Percentiles rank a stretch among this genome's conserved stretches.
These are phyloP conservation scores for Phaeomoniella chlamydospora DNA, from an alignment of 2,329 filamentous ascomycete genomes.

Conservation along the genomic window DNA sequence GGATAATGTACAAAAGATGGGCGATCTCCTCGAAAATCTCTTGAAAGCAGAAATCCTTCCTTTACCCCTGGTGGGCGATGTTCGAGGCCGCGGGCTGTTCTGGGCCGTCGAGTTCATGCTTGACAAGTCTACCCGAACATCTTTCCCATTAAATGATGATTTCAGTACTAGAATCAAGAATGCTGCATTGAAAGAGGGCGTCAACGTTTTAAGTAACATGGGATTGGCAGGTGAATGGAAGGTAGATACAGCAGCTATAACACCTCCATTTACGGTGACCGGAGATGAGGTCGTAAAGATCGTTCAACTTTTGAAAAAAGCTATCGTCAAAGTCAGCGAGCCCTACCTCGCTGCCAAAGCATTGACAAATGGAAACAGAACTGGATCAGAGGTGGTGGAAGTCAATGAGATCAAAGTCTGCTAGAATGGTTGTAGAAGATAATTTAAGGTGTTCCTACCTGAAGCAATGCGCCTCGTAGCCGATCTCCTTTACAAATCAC, in stretches of 20 bases:
- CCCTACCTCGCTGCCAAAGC: too few relatives aligned
- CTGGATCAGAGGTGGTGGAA: too few relatives aligned
- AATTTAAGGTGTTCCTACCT: too few relatives aligned
- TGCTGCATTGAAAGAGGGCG: conserved; percentile 15
- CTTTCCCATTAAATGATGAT: conserved; percentile 29
- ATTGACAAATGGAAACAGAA: too few relatives aligned
- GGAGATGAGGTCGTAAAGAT: background rate
- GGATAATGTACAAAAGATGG: conserved; percentile 20
- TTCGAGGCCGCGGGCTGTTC: conserved; percentile 44
- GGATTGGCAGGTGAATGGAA: background rate
- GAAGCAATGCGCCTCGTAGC: too few relatives aligned
- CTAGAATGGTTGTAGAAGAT: too few relatives aligned
- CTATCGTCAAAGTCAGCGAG: too few relatives aligned
- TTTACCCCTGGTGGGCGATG: conserved; percentile 40
- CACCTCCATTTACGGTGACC: background rate
- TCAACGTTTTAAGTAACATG: background rate
- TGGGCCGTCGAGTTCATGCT: conserved; percentile 47
- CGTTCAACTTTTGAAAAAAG: background rate
- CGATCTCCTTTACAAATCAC: too few relatives aligned
- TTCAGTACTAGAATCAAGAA: conserved; percentile 32
- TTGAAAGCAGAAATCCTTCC: conserved; percentile 27
- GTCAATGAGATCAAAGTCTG: too few relatives aligned
- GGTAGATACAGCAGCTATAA: background rate
- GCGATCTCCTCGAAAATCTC: conserved; percentile 19
- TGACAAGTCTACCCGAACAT: conserved; percentile 37